Evolutionary conservation across 2,329 filamentous ascomycete genomes (phyloP), one percentile per base, ranked within the genome.

Genomic region (Hortaea sp.): DNA sequence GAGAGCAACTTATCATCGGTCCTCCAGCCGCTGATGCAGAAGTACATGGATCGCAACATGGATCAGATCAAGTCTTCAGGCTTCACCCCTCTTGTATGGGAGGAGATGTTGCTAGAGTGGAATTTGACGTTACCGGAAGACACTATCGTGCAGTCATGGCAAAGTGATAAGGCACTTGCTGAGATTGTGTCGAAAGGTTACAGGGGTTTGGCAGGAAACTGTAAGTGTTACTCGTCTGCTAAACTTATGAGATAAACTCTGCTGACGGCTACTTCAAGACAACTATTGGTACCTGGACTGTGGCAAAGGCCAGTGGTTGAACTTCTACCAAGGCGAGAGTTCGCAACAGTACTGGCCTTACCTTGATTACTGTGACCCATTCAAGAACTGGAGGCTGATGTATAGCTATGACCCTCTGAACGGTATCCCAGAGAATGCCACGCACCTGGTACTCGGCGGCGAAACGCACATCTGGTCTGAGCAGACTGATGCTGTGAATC

Each of bases 401-500:
- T 94, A 94, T 72, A 77, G 79, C 13, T 85, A 90, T 64, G 82
- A 94, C 61, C 88, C 88, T 0, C 69, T 81, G 3, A 72, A 69
- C 2, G 78, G 77, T 40, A 72, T 94, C 4, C 76, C 82, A 0
- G 67, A 66, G 7, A 72, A 80, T 28, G 65, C 79, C 39, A 77
- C 79, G 28, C 73, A 82, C 59, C 75, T 86, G 9, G 82, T 94
- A 2, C 64, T 92, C 6, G 88, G 88, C 39, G 88, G 87, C 28
- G 88, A 94, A 68, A 79, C 83, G 11, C 84, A 85, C 46, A 77
- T 88, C 48, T 95, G 87, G 87, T 77, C 76, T 52, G 88, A 94
- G 61, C 76, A 79, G 69, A 83, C 82, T 5, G 88, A 95, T 64
- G 67, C 78, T 3, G 69, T 79, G n/a, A 88, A 82, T 61, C 63